A percentile compares a stretch with the other conserved stretches of the same genome.
These are phyloP conservation scores for Triticum monococcum DNA, from an alignment of 176 grass and related monocot species.

Conservation along the genomic window DNA sequence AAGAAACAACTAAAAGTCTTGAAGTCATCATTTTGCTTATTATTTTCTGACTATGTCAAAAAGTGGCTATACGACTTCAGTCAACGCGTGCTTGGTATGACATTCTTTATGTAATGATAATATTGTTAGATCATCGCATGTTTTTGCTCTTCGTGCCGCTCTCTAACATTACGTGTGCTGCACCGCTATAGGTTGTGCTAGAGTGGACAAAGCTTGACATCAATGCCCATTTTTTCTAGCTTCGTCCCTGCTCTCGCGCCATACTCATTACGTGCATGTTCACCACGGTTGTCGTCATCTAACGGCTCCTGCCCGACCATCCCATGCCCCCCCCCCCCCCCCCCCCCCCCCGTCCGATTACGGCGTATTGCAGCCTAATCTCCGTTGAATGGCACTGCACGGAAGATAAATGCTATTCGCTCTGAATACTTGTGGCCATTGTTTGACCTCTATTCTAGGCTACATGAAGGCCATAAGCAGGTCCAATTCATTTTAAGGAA, in stretches of 20 bases:
- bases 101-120: neutral
- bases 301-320: too few species aligned
- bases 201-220: too few species aligned
- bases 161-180: too few species aligned
- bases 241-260: too few species aligned
- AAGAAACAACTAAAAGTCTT: neutral
- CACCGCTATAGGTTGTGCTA: too few species aligned
- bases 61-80: neutral
- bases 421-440: slow-evolving; percentile 59
- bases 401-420: slow-evolving; percentile 20
- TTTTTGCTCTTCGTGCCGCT: too few species aligned
- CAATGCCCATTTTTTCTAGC: too few species aligned
- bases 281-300: too few species aligned
- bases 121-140: too few species aligned
- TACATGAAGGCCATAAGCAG: slow-evolving; percentile 86
- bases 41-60: neutral
- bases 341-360: too few species aligned
- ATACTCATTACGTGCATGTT: too few species aligned
- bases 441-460: slow-evolving; percentile 65
- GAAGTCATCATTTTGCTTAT: neutral
- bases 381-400: neutral
- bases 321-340: too few species aligned
- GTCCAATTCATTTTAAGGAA: slow-evolving; percentile 69
- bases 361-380: neutral
- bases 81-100: neutral